Evolutionary conservation across 1,284 basidiomycete species (phyloP), one percentile per base, ranked within the genome.

Genomic region (Trametes pubescens): DNA sequence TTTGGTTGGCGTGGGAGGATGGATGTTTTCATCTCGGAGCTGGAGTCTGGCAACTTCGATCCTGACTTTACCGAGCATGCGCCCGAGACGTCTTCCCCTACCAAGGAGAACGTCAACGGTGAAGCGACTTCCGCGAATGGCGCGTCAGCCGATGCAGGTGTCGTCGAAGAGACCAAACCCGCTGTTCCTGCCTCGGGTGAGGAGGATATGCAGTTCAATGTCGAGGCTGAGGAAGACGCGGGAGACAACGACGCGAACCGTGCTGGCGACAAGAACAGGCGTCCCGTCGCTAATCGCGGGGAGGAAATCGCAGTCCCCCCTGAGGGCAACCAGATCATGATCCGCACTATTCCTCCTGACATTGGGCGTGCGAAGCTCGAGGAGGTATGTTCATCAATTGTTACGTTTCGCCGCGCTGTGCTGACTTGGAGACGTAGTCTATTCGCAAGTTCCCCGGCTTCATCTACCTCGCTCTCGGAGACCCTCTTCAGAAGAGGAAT

Each of bases 321-420:
- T 26, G 89, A 93, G 70, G 89, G 91, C 14, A 93, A 93, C 72
- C 94, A 96, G 75, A 89, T 98, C 54, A 94, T 97, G 86, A 95
- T 98, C 73, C 90, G 95, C 68, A 95, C 93, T 21, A 94, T 98
- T 67, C 93, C 95, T 46, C 94, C 95, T 29, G 93, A 94, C 68
- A 94, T 96, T 70, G 90, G 92, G 22, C 87, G 95, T 51, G 79
- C 90, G 49, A 95, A 94, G 71, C 82, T 98, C 34, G 95, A 98
- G 80, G 90, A 93, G 76, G 94, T 97, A 68, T 67, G 82, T 75
- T 52, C 14, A 11, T 37, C 48, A 10, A 1, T 22, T 67, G 10
- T 14, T 46, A 1, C 4, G 14, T 32, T 6, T 44, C 26, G 26
- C 26, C n/a, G 37, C 18, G 65, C 54, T 21, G 35, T 53, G 32